Evolutionary conservation across 139 green algal genomes (phyloP).

Genomic region (Marvania coccoides): DNA sequence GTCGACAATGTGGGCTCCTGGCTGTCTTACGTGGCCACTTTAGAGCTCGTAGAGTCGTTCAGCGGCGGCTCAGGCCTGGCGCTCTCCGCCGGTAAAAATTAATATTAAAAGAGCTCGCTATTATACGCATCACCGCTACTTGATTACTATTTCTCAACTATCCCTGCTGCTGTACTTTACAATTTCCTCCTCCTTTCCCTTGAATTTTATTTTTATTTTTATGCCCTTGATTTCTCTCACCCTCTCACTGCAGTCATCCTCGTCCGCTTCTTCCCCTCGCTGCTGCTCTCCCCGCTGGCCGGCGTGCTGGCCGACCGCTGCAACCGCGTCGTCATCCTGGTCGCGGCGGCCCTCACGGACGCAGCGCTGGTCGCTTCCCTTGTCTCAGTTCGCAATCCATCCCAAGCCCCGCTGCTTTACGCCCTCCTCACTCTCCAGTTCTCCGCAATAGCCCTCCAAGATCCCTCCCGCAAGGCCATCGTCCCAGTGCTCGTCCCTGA

Average conservation of each 20-base stretch:
- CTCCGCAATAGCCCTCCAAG: slow-evolving; percentile 5
- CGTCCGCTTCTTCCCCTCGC: slow-evolving; percentile 29
- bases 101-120: too few species aligned
- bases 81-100: slow-evolving; percentile 9
- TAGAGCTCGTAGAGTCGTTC: slow-evolving; percentile 22
- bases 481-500: slow-evolving; percentile 28
- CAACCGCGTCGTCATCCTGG: slow-evolving; percentile 24
- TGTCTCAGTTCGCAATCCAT: slow-evolving; percentile 4
- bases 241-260: too few species aligned
- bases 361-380: slow-evolving; percentile 2
- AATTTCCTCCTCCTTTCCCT: too few species aligned
- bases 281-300: slow-evolving; percentile 32
- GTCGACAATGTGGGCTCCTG: slow-evolving; percentile 15
- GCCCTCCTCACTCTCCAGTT: slow-evolving; percentile 16
- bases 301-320: slow-evolving; percentile 44
- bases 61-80: slow-evolving; percentile 22
- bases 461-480: slow-evolving; percentile 28
- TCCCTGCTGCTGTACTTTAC: too few species aligned
- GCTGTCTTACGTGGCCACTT: slow-evolving; percentile 31
- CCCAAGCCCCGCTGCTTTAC: not conserved
- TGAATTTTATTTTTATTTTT: too few species aligned
- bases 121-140: too few species aligned
- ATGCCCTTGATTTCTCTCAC: too few species aligned
- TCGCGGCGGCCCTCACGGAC: not conserved
- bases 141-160: too few species aligned